Percentiles rank a stretch among this genome's conserved stretches.
These are phyloP conservation scores for Xylariaceae sp. DNA, from an alignment of 2,329 filamentous ascomycete species.

Conservation along the genomic window DNA sequence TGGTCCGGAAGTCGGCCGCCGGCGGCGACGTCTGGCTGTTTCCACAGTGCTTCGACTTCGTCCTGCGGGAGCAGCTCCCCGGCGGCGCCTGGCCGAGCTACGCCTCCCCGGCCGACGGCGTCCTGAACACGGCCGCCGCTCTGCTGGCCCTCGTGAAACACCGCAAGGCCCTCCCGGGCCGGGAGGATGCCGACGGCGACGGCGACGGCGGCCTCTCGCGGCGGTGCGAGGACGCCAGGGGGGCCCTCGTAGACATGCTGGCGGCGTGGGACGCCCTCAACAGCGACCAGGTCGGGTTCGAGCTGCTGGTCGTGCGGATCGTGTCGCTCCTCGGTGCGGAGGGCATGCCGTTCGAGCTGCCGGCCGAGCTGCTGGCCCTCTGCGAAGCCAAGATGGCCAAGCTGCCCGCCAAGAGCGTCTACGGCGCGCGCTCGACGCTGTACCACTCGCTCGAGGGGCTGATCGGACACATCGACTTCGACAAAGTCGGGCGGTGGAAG, in stretches of 20 bases:
- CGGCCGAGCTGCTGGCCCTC: neutral
- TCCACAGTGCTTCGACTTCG: conserved; percentile 21
- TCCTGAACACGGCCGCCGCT: conserved; percentile 25
- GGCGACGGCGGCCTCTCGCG: neutral
- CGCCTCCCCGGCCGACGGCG: conserved; percentile 20
- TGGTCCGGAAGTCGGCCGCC: conserved; percentile 9
- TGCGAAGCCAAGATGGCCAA: neutral
- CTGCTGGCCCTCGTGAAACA: conserved; percentile 21
- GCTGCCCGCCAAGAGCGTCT: neutral
- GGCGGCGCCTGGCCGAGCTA: conserved; percentile 3
- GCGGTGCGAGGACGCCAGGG: conserved; percentile 1
- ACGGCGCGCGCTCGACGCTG: conserved; percentile 7
- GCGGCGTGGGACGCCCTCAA: too few relatives aligned
- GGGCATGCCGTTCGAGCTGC: neutral
- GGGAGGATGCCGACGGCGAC: neutral
- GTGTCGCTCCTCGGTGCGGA: neutral
- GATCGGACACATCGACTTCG: conserved; percentile 26
- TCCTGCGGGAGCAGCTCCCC: conserved; percentile 15
- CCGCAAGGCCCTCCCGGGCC: neutral
- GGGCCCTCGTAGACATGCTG: neutral
- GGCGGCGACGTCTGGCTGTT: conserved; percentile 17
- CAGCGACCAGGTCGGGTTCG: too few relatives aligned
- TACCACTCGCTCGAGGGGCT: conserved; percentile 31
- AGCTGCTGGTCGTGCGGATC: conserved; percentile 2
- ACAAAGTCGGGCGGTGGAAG: conserved; percentile 22